These are phyloP conservation scores for Aureobasidium uvarum DNA, from an alignment of 2,329 filamentous ascomycete species.

Conservation along the genomic window DNA sequence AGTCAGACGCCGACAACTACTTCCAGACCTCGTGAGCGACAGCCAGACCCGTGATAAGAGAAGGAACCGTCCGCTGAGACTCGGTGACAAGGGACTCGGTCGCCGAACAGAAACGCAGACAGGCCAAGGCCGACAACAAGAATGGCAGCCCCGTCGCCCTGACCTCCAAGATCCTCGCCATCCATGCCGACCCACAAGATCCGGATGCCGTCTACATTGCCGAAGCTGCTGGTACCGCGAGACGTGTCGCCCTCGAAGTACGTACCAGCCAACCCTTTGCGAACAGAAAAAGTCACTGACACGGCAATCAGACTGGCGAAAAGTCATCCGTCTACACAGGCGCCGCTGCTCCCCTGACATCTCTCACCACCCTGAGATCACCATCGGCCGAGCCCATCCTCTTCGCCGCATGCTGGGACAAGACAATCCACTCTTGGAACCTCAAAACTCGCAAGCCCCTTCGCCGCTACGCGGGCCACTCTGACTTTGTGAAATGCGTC, in stretches of 20 bases:
- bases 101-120: slow-evolving; percentile 59
- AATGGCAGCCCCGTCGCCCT: slow-evolving; percentile 77
- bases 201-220: slow-evolving; percentile 69
- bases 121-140: slow-evolving; percentile 74
- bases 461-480: slow-evolving; percentile 68
- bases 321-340: slow-evolving; percentile 61
- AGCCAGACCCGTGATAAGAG: neutral
- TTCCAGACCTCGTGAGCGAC: slow-evolving; percentile 81
- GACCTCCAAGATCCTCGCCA: slow-evolving; percentile 81
- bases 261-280: slow-evolving; percentile 34
- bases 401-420: slow-evolving; percentile 94
- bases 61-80: slow-evolving; percentile 30
- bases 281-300: neutral
- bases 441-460: slow-evolving; percentile 55
- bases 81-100: slow-evolving; percentile 47
- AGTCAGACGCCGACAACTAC: slow-evolving; percentile 70
- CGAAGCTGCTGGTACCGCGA: slow-evolving; percentile 79
- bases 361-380: slow-evolving; percentile 60
- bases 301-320: slow-evolving; percentile 44
- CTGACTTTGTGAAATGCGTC: slow-evolving; percentile 88
- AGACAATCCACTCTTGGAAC: slow-evolving; percentile 83
- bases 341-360: slow-evolving; percentile 76
- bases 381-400: slow-evolving; percentile 52
- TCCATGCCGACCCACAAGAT: slow-evolving; percentile 64
- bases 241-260: slow-evolving; percentile 73